phyloP scores from a whole-genome alignment of 148 eudicot genomes.

The Simmondsia chinensis region DNA sequence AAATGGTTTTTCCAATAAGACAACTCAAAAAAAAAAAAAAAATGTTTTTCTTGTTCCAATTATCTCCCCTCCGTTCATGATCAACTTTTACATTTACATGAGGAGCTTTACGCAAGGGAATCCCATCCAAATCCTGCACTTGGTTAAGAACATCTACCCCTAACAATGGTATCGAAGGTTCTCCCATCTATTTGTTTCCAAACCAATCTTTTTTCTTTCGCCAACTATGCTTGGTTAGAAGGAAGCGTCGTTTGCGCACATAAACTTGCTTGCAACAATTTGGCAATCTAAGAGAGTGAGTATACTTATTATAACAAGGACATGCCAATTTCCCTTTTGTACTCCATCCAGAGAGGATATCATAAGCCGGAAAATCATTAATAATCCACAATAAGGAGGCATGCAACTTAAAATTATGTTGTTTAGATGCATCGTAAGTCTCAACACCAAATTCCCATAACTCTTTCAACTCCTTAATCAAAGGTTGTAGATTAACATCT shows the following conservation, averaged over 20 bases:
- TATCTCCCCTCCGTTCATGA: not conserved
- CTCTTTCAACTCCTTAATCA: slow-evolving; percentile 13
- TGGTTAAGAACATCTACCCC: not conserved
- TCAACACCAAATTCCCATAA: slow-evolving; percentile 11
- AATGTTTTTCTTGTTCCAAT: slow-evolving; percentile 3
- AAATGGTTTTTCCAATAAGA: not conserved
- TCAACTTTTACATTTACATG: not conserved
- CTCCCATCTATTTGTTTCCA: too few species aligned
- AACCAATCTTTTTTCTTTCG: not conserved
- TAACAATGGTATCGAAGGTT: not conserved
- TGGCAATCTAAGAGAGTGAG: not conserved
- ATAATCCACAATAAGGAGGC: slow-evolving; percentile 13
- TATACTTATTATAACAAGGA: too few species aligned
- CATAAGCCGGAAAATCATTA: slow-evolving; percentile 17
- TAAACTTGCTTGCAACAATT: not conserved
- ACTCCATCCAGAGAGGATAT: slow-evolving; percentile 11
- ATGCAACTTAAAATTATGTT: slow-evolving; percentile 1
- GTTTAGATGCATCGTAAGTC: slow-evolving; percentile 7
- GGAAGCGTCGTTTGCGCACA: not conserved
- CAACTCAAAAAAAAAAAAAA: not conserved
- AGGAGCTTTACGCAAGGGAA: not conserved
- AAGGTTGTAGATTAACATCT: slow-evolving; percentile 11
- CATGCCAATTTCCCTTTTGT: too few species aligned
- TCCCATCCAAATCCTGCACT: not conserved
- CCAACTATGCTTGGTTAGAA: not conserved